phyloP scores from a whole-genome alignment of 805 yeast genomes.

The Saturnispora zaruensis region DNA sequence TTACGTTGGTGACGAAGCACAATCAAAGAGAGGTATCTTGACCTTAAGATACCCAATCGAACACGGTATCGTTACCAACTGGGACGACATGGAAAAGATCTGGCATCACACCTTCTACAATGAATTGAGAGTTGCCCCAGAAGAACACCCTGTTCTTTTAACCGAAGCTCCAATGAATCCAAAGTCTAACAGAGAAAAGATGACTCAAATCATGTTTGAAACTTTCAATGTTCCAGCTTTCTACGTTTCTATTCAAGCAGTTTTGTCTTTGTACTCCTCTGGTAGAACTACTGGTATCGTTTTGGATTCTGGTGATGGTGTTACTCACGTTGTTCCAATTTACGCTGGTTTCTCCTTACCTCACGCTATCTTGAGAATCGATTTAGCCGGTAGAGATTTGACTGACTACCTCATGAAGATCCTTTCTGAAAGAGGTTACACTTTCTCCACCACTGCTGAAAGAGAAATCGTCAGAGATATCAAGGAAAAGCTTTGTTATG shows the following conservation, averaged over 20 bases:
- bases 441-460: slow-evolving; percentile 98
- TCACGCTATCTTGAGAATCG: slow-evolving; percentile 97
- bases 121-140: slow-evolving; percentile 99
- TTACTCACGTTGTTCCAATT: slow-evolving; percentile 99
- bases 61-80: slow-evolving; percentile 99
- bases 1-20: slow-evolving; percentile 99
- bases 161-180: slow-evolving; percentile 99
- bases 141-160: slow-evolving; percentile 98
- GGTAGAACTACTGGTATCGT: slow-evolving; percentile 99
- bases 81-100: slow-evolving; percentile 99
- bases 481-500: slow-evolving; percentile 98
- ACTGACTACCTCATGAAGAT: slow-evolving; percentile 99
- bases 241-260: slow-evolving; percentile 95
- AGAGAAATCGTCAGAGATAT: slow-evolving; percentile 92
- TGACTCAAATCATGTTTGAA: slow-evolving; percentile 99
- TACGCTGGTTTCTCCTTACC: slow-evolving; percentile 99
- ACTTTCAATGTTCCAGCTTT: slow-evolving; percentile 99
- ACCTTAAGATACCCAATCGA: slow-evolving; percentile 98
- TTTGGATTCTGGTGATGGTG: slow-evolving; percentile 97
- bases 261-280: slow-evolving; percentile 25
- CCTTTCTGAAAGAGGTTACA: slow-evolving; percentile 96
- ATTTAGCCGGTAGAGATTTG: slow-evolving; percentile 99
- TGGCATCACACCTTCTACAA: slow-evolving; percentile 99
- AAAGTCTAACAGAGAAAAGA: slow-evolving; percentile 98
- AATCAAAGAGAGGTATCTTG: slow-evolving; percentile 99